Base-by-base conservation (phyloP, 192 early-diverging fungal genomes). In the Coemansia sp. region DNA sequence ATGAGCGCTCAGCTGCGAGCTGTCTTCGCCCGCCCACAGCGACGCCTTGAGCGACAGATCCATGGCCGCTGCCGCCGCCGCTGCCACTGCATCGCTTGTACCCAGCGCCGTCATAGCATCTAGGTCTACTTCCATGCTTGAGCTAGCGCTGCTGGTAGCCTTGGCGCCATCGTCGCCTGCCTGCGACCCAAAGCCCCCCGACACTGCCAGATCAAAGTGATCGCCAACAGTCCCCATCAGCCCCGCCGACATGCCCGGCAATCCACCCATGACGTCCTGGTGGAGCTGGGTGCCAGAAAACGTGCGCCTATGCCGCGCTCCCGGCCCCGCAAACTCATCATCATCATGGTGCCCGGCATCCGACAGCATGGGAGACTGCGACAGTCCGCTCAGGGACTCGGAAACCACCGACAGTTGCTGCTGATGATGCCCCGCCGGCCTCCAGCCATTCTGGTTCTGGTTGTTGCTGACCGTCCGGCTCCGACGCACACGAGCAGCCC, bases 91-190 rank as follows among this genome's bases (percentile, higher is more conserved):
- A n/a, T n/a, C n/a, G 25, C 45, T 50, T 16, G 47, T 38, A 32
- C 66, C 45, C 37, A 70, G 60, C 32, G 67, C 27, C n/a, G 67
- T 39, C 66, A 69, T 69, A 7, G 55, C 55, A 11, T 63, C 67
- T 13, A 70, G 36, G 27, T 62, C 59, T 22, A 51, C 38, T 29
- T 60, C 57, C 43, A 60, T 39, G 34, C 20, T 38, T 22, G 22
- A n/a, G 11, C n/a, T 11, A 40, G 33, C 51, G 44, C 37, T 29
- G 26, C 42, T 35, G 42, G 29, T 12, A 19, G 31, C 23, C 7
- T 17, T 41, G 3, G 17, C 4, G 5, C 38, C 26, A 22, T 8
- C 44, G 21, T 44, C 38, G 20, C 18, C 22, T 12, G 32, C 13
- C 20, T 26, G 53, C 26, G 43, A n/a, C 26, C 47, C 23, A 3